A percentile compares a stretch with the other conserved stretches of the same genome.
phyloP scores from a whole-genome alignment of 257 asterid species.

The Buddleja alternifolia region DNA sequence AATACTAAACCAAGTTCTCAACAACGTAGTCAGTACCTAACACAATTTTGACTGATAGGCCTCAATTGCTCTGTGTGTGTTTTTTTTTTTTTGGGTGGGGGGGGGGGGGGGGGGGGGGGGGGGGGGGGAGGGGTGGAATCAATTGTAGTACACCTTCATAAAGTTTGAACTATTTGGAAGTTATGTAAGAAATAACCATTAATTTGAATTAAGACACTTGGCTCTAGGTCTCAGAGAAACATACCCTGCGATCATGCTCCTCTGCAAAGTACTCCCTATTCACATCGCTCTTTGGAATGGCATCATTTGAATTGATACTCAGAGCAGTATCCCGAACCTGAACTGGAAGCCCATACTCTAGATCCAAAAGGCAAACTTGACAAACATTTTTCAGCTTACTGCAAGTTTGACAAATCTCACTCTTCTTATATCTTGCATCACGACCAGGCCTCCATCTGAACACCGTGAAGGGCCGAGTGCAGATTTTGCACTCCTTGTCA shows the following conservation, averaged over 20 bases:
- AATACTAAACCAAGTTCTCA: background rate
- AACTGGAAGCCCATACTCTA: slow-evolving; percentile 95
- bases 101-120: too few relatives aligned
- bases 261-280: slow-evolving; percentile 94
- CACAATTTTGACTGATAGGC: background rate
- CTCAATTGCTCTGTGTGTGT: background rate
- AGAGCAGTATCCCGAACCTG: slow-evolving; percentile 97
- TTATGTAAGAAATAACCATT: background rate
- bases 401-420: slow-evolving; percentile 98
- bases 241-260: slow-evolving; percentile 97
- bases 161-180: background rate
- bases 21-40: background rate
- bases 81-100: too few relatives aligned
- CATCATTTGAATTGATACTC: slow-evolving; percentile 80
- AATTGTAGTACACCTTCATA: too few relatives aligned
- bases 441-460: slow-evolving; percentile 99
- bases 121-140: too few relatives aligned
- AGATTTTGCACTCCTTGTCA: slow-evolving; percentile 98
- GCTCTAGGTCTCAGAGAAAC: slow-evolving; percentile 20
- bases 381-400: slow-evolving; percentile 97
- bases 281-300: slow-evolving; percentile 98
- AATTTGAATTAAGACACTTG: background rate
- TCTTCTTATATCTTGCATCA: slow-evolving; percentile 94
- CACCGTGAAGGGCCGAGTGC: slow-evolving; percentile 94
- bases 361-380: slow-evolving; percentile 98